These are phyloP conservation scores for Coemansia sp. DNA, from an alignment of 192 early-diverging fungal species.

Conservation along the genomic window DNA sequence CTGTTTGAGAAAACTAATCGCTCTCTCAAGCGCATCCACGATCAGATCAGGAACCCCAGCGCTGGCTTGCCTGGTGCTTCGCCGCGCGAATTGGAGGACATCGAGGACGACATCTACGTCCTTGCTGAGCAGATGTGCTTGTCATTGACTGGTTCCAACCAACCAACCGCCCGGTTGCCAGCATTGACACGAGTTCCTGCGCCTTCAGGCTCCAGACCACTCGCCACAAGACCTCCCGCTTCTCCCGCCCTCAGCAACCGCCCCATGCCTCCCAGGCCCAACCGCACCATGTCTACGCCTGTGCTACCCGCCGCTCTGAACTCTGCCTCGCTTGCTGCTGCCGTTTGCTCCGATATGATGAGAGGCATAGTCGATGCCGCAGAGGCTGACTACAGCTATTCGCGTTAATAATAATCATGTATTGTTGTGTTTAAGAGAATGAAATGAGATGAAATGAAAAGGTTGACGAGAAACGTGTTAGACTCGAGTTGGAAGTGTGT, in stretches of 20 bases:
- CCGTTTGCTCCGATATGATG: constrained; percentile 30
- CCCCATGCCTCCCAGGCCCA: constrained; percentile 15
- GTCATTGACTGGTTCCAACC: constrained; percentile 19
- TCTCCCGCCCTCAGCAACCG: background rate
- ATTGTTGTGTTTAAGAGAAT: background rate
- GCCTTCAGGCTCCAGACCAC: background rate
- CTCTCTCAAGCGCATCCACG: constrained; percentile 18
- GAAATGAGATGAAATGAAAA: background rate
- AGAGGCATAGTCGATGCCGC: constrained; percentile 5
- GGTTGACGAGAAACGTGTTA: background rate
- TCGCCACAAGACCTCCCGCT: background rate
- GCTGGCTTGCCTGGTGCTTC: background rate
- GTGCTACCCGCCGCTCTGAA: constrained; percentile 31
- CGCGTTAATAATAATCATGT: background rate
- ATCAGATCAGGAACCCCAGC: background rate
- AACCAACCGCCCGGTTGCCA: constrained; percentile 29
- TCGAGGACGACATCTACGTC: constrained; percentile 16
- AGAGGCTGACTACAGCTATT: constrained; percentile 17
- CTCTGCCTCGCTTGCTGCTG: constrained; percentile 33
- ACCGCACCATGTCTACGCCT: constrained; percentile 38
- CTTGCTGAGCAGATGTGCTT: constrained; percentile 42
- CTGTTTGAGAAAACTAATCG: constrained; percentile 17
- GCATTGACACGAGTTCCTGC: constrained; percentile 13
- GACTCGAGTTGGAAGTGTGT: background rate
- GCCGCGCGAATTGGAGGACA: background rate